Percentiles rank a stretch among this genome's conserved stretches.
These are phyloP conservation scores for Pichia exigua DNA, from an alignment of 805 yeast genomes.

Conservation along the genomic window DNA sequence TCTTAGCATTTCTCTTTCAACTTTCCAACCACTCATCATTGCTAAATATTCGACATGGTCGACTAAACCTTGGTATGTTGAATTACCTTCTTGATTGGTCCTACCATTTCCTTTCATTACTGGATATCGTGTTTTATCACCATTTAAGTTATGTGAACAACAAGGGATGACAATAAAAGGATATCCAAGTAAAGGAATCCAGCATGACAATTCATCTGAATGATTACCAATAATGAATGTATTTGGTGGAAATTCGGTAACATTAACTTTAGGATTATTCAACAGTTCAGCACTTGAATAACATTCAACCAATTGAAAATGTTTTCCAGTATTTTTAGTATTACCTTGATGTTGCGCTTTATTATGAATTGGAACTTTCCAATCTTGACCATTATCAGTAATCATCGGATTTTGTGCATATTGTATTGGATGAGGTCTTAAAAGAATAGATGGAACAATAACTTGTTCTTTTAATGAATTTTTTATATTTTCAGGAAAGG, in stretches of 20 bases:
- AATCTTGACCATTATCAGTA: slow-evolving; percentile 53
- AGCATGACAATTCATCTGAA: slow-evolving; percentile 89
- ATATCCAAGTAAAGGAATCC: slow-evolving; percentile 83
- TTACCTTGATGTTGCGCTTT: slow-evolving; percentile 21
- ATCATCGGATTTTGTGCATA: slow-evolving; percentile 44
- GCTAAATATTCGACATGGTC: slow-evolving; percentile 76
- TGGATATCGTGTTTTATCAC: slow-evolving; percentile 62
- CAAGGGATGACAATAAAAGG: slow-evolving; percentile 94
- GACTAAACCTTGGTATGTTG: slow-evolving; percentile 79
- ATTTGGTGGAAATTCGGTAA: slow-evolving; percentile 57
- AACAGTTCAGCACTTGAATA: slow-evolving; percentile 48
- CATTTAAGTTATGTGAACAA: slow-evolving; percentile 82
- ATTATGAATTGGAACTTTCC: slow-evolving; percentile 39
- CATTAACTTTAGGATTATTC: slow-evolving; percentile 46
- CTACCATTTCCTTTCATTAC: slow-evolving; percentile 28
- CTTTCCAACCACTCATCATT: slow-evolving; percentile 68
- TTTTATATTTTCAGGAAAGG: slow-evolving; percentile 62
- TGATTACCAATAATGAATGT: slow-evolving; percentile 91
- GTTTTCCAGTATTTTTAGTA: slow-evolving; percentile 5
- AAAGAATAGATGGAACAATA: slow-evolving; percentile 66
- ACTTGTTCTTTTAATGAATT: slow-evolving; percentile 61
- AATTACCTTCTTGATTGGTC: slow-evolving; percentile 25
- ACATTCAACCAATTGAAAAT: slow-evolving; percentile 42
- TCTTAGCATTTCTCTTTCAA: slow-evolving; percentile 77
- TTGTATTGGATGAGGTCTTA: slow-evolving; percentile 63